A percentile compares a stretch with the other conserved stretches of the same genome.
These are phyloP conservation scores for Mortierella alpina DNA, from an alignment of 192 early-diverging fungal species.

Conservation along the genomic window DNA sequence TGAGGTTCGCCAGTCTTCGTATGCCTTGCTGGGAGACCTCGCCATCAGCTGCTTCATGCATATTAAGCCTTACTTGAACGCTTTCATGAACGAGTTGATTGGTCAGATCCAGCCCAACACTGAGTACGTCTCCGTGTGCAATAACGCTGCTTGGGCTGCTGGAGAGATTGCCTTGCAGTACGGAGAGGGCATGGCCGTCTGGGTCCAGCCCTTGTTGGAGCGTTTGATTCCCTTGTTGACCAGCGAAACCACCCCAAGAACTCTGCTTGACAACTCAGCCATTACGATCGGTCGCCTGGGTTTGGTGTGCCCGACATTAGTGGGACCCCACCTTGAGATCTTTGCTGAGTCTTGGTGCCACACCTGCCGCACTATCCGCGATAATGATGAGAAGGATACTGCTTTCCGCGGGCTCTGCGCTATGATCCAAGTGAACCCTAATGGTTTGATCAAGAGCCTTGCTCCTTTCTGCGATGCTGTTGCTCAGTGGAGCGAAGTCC, in stretches of 20 bases:
- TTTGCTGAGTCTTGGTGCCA: constrained; percentile 90
- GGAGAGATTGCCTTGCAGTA: constrained; percentile 95
- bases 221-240: constrained; percentile 88
- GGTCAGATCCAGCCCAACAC: constrained; percentile 78
- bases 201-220: constrained; percentile 82
- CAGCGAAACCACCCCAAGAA: constrained; percentile 71
- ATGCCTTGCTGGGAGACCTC: constrained; percentile 96
- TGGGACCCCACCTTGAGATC: constrained; percentile 86
- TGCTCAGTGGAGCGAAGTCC: constrained; percentile 78
- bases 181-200: constrained; percentile 84
- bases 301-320: constrained; percentile 80
- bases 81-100: constrained; percentile 83
- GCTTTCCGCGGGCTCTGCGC: constrained; percentile 96
- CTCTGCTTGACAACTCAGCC: constrained; percentile 94
- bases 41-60: constrained; percentile 90
- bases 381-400: constrained; percentile 96
- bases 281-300: constrained; percentile 98
- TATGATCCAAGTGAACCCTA: constrained; percentile 92
- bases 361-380: constrained; percentile 82
- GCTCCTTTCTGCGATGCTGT: constrained; percentile 85
- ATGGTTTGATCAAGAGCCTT: constrained; percentile 79
- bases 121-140: constrained; percentile 89
- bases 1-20: constrained; percentile 95
- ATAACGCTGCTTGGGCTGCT: constrained; percentile 98
- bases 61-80: constrained; percentile 82